A percentile compares a stretch with the other conserved stretches of the same genome.
These are phyloP conservation scores for Astragalus membranaceus DNA, from an alignment of 306 rosid genomes.

Conservation along the genomic window DNA sequence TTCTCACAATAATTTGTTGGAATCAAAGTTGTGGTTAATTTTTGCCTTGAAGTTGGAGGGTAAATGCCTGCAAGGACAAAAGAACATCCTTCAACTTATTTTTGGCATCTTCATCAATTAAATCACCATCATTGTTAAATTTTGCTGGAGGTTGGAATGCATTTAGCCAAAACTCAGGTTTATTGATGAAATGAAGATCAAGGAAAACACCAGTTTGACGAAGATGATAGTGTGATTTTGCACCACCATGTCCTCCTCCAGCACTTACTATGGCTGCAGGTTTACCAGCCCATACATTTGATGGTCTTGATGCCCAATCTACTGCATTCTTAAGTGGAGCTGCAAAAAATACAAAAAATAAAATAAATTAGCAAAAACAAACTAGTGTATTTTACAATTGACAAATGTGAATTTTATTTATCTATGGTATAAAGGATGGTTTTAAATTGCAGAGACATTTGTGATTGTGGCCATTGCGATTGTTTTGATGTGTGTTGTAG, in stretches of 20 bases:
- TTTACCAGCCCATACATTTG: slow-evolving; percentile 81
- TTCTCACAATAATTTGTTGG: neutral
- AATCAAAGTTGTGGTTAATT: neutral
- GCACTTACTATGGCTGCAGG: slow-evolving; percentile 83
- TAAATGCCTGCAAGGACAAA: slow-evolving; percentile 45
- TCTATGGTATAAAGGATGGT: too few relatives aligned
- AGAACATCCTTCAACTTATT: slow-evolving; percentile 44
- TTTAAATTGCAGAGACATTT: too few relatives aligned
- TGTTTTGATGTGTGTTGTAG: too few relatives aligned
- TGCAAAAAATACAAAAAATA: neutral
- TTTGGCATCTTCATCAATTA: slow-evolving; percentile 50
- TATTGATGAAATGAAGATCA: slow-evolving; percentile 89
- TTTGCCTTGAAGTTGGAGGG: slow-evolving; percentile 39
- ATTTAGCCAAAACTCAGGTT: slow-evolving; percentile 68
- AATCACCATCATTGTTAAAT: slow-evolving; percentile 60
- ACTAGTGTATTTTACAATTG: too few relatives aligned
- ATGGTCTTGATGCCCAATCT: slow-evolving; percentile 43
- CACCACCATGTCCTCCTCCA: slow-evolving; percentile 75
- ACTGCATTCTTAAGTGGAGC: slow-evolving; percentile 35
- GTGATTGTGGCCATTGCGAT: too few relatives aligned
- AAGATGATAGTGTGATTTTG: slow-evolving; percentile 70
- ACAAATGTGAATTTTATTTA: too few relatives aligned
- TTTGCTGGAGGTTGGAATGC: slow-evolving; percentile 66
- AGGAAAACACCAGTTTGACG: slow-evolving; percentile 79
- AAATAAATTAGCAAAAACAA: neutral